A percentile compares a stretch with the other conserved stretches of the same genome.
Evolutionary conservation across 2,329 filamentous ascomycete genomes (phyloP).

Genomic region (Cladorrhinum sp.): DNA sequence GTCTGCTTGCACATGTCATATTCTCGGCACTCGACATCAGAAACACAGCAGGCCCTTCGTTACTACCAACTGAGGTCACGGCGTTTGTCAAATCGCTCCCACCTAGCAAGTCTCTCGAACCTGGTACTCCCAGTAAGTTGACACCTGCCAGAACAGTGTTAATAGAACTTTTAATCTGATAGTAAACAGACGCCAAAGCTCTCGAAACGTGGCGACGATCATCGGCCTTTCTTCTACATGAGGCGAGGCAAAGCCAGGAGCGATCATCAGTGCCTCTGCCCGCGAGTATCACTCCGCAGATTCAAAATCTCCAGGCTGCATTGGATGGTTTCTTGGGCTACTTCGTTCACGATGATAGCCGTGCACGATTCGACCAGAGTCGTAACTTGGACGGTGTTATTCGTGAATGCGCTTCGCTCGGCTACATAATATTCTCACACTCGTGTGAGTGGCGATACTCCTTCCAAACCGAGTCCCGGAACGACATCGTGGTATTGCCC

Average conservation of each 20-base stretch:
- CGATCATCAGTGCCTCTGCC: background rate
- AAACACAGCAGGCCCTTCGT: background rate
- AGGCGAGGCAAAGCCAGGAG: background rate
- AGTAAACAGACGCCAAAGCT: conserved; percentile 4
- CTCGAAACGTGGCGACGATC: conserved; percentile 14
- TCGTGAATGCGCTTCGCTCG: conserved; percentile 7
- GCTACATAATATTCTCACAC: conserved; percentile 13
- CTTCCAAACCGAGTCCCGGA: background rate
- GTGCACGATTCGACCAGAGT: conserved; percentile 3
- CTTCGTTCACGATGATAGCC: conserved; percentile 9
- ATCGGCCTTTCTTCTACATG: conserved; percentile 10
- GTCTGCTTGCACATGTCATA: conserved; percentile 3
- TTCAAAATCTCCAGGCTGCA: background rate
- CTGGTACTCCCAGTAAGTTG: background rate
- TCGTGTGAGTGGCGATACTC: conserved; percentile 13
- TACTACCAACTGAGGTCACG: conserved; percentile 5
- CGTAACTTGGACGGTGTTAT: conserved; percentile 8
- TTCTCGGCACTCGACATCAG: conserved; percentile 7
- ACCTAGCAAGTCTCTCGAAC: background rate
- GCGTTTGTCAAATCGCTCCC: conserved; percentile 5
- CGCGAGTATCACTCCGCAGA: conserved; percentile 2
- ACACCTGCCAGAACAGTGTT: conserved; percentile 33
- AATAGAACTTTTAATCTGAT: conserved; percentile 21
- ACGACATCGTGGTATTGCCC: conserved; percentile 10
- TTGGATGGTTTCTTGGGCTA: conserved; percentile 6